Evolutionary conservation across 2,329 filamentous ascomycete genomes (phyloP), one percentile per base, ranked within the genome.

Genomic region (Nemania serpens): DNA sequence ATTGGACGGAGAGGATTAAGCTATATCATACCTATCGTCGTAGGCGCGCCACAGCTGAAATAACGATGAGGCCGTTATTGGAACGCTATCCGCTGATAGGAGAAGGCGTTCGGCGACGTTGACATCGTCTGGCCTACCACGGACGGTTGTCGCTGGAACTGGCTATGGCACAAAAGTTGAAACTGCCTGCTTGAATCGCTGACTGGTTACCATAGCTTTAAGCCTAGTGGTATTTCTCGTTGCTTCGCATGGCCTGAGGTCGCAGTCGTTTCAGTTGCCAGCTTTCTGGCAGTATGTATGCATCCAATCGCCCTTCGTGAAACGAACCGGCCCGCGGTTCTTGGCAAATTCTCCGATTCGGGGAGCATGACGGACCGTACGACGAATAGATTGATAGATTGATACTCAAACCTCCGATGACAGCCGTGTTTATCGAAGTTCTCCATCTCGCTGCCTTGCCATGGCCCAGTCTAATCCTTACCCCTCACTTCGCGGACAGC

Each of bases 401-500:
- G 25, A 3, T 29, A 29, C 25, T 29, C 51, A 62, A 47, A 59
- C 45, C 47, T 29, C 63, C 51, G 57, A 66, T 53, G 42, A 58
- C 55, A 63, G 62, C 66, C 62, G 64, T 63, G 63, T 53, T 29
- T 63, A 49, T 59, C 47, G 53, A 29, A 56, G 59, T 58, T 68
- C 64, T 64, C 66, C 63, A 58, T 57, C 54, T 59, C 53, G 52
- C 53, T 62, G 55, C 65, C 61, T 61, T 59, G 46, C 43, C 57
- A 60, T 62, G 63, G 55, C 64, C 60, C 60, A 20, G 29, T 50
- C 17, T 46, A 34, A 34, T 64, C 60, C 60, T 62, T 66, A 65
- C 63, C 65, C 63, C 63, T 67, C 60, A 62, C 58, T 50, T 62
- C 66, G 63, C 66, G 66, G 61, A 59, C 59, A 33, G 64, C 55